These are phyloP conservation scores for Bipolaris cookei DNA, from an alignment of 2,329 filamentous ascomycete genomes.

Conservation along the genomic window DNA sequence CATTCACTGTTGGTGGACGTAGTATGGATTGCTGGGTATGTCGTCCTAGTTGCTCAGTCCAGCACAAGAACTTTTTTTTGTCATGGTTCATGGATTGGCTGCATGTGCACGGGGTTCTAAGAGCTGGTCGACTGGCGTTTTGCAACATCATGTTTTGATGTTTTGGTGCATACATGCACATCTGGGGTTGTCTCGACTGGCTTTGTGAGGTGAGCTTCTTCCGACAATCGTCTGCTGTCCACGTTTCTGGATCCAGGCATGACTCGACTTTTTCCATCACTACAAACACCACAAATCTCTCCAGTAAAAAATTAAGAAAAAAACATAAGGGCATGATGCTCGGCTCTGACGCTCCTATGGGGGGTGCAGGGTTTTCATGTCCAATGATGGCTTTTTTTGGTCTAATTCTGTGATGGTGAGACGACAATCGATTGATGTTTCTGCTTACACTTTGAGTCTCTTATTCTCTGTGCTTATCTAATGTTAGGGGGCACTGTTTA, in stretches of 20 bases:
- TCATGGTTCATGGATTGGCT: conserved; percentile 22
- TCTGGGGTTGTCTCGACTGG: conserved; percentile 21
- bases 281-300: conserved; percentile 24
- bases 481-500: background rate
- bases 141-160: conserved; percentile 21
- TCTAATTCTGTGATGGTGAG: conserved; percentile 6
- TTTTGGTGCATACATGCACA: conserved; percentile 13
- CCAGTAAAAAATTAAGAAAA: conserved; percentile 34
- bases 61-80: conserved; percentile 18
- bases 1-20: conserved; percentile 17
- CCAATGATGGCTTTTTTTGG: conserved; percentile 17
- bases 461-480: background rate
- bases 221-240: conserved; percentile 30
- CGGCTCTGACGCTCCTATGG: conserved; percentile 22
- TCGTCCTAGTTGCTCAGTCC: conserved; percentile 12
- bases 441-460: background rate
- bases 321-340: conserved; percentile 47
- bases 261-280: conserved; percentile 29
- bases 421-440: background rate
- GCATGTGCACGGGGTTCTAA: conserved; percentile 17
- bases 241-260: conserved; percentile 32
- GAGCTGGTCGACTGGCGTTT: conserved; percentile 17
- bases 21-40: conserved; percentile 18
- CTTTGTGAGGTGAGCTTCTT: conserved; percentile 22
- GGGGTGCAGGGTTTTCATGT: conserved; percentile 37